phyloP scores from a whole-genome alignment of 2,329 filamentous ascomycete genomes.

The Alternaria arborescens region DNA sequence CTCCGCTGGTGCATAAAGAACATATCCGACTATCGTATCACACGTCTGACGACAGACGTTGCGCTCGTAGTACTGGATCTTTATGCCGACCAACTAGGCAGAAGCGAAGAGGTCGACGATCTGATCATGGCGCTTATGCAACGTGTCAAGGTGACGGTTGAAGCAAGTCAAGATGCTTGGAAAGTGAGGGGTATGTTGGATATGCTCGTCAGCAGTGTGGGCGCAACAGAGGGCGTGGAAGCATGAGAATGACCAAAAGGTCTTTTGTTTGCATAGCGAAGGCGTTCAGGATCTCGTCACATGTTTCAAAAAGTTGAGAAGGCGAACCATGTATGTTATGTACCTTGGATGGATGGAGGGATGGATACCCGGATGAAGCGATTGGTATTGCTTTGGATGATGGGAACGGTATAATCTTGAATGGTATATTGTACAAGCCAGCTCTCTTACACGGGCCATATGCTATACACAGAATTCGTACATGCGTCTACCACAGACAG shows the following conservation, averaged over 20 bases:
- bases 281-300: conserved; percentile 39
- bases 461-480: conserved; percentile 9
- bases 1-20: conserved; percentile 83
- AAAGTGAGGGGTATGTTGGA: conserved; percentile 90
- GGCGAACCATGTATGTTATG: conserved; percentile 2
- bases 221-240: conserved; percentile 22
- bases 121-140: conserved; percentile 74
- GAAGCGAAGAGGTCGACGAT: conserved; percentile 75
- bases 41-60: conserved; percentile 82
- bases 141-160: conserved; percentile 78
- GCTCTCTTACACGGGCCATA: neutral
- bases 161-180: conserved; percentile 82
- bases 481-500: conserved; percentile 78
- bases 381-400: conserved; percentile 33
- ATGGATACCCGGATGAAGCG: conserved; percentile 23
- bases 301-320: conserved; percentile 9
- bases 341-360: neutral
- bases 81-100: conserved; percentile 81
- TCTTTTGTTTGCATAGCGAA: conserved; percentile 48
- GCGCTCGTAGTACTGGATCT: conserved; percentile 84
- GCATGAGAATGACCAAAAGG: conserved; percentile 13
- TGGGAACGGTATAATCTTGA: conserved; percentile 25
- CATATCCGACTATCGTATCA: conserved; percentile 83
- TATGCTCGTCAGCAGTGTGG: conserved; percentile 72
- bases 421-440: conserved; percentile 32